Conservation (phyloP, 176 grass and related monocot genomes). For the Lolium rigidum region DNA sequence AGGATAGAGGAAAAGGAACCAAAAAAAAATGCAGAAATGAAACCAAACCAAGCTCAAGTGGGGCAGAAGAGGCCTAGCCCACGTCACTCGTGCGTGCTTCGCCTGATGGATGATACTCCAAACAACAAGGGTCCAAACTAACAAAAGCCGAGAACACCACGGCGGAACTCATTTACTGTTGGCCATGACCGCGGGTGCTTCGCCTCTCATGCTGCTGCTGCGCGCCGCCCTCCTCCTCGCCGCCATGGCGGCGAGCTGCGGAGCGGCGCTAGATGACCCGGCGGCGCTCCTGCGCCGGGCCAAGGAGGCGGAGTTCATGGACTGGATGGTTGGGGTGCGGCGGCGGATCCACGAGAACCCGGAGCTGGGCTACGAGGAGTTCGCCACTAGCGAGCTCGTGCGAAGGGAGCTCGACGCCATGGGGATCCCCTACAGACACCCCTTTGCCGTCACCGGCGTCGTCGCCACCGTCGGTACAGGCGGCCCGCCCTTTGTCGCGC, state of each 20-base stretch:
- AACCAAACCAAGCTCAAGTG: no score
- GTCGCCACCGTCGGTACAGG: constrained; percentile 76
- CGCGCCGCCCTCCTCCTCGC: constrained; percentile 24
- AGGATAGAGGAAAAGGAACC: not conserved
- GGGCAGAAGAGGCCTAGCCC: no score
- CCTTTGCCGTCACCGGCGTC: constrained; percentile 87
- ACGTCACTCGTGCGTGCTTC: no score
- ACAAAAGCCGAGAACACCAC: not conserved
- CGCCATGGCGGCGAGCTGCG: not conserved
- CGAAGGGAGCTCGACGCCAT: constrained; percentile 72
- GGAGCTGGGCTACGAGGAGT: constrained; percentile 90
- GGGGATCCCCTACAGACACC: constrained; percentile 74
- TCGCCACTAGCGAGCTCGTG: constrained; percentile 82
- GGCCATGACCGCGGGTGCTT: constrained; percentile 26
- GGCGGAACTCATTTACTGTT: not conserved
- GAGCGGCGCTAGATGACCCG: constrained; percentile 34
- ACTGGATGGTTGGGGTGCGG: constrained; percentile 87
- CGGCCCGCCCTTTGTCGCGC: constrained; percentile 76
- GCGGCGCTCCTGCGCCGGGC: constrained; percentile 60
- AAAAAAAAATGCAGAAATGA: not conserved
- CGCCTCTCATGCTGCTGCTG: constrained; percentile 29
- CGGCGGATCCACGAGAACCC: constrained; percentile 91
- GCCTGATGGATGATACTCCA: not conserved
- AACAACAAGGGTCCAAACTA: not conserved
- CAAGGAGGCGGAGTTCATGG: constrained; percentile 68